Base-by-base conservation (phyloP, 23 red algal species). In the Pyropia yezoensis region DNA sequence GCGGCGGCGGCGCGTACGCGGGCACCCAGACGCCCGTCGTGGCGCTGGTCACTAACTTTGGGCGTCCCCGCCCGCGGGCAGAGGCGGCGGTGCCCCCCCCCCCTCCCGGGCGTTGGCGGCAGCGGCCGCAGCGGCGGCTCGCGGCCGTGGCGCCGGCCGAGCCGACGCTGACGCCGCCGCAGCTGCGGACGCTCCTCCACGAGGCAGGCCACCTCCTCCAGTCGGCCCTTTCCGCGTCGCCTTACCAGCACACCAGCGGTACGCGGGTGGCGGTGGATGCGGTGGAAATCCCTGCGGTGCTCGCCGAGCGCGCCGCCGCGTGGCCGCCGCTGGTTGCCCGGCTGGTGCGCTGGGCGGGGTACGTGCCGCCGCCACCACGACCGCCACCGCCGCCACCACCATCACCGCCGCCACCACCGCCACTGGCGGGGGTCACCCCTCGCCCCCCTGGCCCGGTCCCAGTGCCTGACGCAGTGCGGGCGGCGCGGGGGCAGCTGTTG, bases 121-220 rank as follows among this genome's bases (percentile, higher is more conserved):
- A 8, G 57, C 24, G 57, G 24, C 57, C 55, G 11, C 3, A 16
- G 24, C 20, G 19, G 55, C 55, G 7, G 7, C 3, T 26, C 6
- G 12, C 12, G 57, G 11, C 5, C 20, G 52, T 52, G 20, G n/a
- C 33, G 16, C 22, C 22, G 21, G 62, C 63, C 14, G 39, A 67
- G 29, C 52, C 69, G 14, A 33, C 83, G 28, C 81, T 96, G 32
- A 63, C 67, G 14, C 45, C 80, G 25, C 70, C 65, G 28, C 77
- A 98, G 49, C 65, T 88, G 28, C 72, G 91, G 51, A 91, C 86
- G 26, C 66, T 98, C 39, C 77, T 80, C 26, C 94, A 98, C 75
- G 94, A 98, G 77, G 76, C 71, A 18, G 94, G 94, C 45, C 94
- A 98, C 66, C 82, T 70, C 20, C 39, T 91, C 47, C 94, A 98